Evolutionary conservation across 2,329 filamentous ascomycete species (phyloP).

Genomic region (Huntiella omanensis): DNA sequence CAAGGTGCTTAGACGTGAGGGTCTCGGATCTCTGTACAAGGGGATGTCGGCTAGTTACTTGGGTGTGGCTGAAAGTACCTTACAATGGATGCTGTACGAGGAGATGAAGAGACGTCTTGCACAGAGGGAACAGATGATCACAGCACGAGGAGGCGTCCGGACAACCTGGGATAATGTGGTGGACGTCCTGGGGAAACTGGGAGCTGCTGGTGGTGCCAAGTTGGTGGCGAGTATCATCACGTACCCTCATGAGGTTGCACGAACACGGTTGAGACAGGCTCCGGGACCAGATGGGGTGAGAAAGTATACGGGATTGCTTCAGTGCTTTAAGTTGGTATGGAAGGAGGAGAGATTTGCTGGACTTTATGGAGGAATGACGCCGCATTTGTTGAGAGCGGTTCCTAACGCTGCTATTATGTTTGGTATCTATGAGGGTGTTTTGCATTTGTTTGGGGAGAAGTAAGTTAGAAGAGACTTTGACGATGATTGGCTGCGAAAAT

Average conservation of each 20-base stretch:
- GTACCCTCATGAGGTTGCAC: conserved; percentile 83
- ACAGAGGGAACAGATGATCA: conserved; percentile 39
- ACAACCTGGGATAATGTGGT: conserved; percentile 57
- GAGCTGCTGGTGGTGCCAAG: conserved; percentile 69
- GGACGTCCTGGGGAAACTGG: conserved; percentile 60
- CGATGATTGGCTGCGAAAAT: not conserved
- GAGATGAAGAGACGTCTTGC: conserved; percentile 65
- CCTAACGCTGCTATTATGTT: conserved; percentile 94
- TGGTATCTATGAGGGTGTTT: conserved; percentile 56
- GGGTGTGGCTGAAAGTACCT: conserved; percentile 71
- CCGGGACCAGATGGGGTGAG: conserved; percentile 47
- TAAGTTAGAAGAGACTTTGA: not conserved
- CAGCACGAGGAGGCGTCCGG: conserved; percentile 39
- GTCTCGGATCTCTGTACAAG: conserved; percentile 66
- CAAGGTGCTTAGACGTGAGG: conserved; percentile 66
- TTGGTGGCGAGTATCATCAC: conserved; percentile 66
- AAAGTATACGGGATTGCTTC: conserved; percentile 75
- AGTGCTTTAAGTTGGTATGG: conserved; percentile 77
- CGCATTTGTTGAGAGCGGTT: conserved; percentile 77
- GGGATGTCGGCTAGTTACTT: conserved; percentile 84
- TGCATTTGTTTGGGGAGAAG: conserved; percentile 24
- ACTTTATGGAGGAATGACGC: conserved; percentile 78
- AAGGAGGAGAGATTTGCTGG: conserved; percentile 73
- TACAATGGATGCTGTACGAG: conserved; percentile 92
- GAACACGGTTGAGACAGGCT: conserved; percentile 69